Base-by-base conservation (phyloP, 108 stramenopile genomes). In the Skeletonema potamos region DNA sequence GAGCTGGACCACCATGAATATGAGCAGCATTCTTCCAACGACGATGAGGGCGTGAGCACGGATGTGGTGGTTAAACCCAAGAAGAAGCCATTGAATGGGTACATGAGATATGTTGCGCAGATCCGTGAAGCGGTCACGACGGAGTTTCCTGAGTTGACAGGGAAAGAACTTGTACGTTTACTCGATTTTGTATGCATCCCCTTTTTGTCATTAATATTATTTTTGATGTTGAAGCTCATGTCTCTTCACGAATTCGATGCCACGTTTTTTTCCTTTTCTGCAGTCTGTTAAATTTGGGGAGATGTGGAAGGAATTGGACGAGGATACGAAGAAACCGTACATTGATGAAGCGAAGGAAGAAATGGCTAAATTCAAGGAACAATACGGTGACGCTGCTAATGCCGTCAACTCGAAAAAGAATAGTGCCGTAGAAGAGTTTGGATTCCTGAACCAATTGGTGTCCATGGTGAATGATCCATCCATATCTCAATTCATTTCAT, bases 401-500 rank as follows among this genome's bases (percentile, higher is more conserved):
- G 22, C 48, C 8, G 20, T 22, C 22, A 24, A 4, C 1, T 18
- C 15, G 15, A 41, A 41, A 4, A 41, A 41, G 39, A 41, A 41
- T 3, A 15, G n/a, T 13, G 37, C 37, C 15, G 4, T 41, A 3
- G 39, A 41, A 15, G 39, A 3, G 2, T 41, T n/a, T 41, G 39
- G n/a, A 41, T 41, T 41, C 15, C 39, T 41, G n/a, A 41, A 41
- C 3, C 15, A 41, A 10, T 10, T 41, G 15, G 39, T 41, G 39
- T 67, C 72, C 12, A 82, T 85, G 81, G 73, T 85, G 17, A 55
- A 55, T 22, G 84, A 82, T 41, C 44, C 70, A 2, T 17, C 26
- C 6, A 51, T 75, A 48, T 46, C 26, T 39, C 39, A 70, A 39
- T 37, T 82, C 20, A 85, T 85, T 1, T 55, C 64, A 22, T 85